Base-by-base conservation (phyloP, 352 stramenopile genomes). In the Phytophthora nicotianae region DNA sequence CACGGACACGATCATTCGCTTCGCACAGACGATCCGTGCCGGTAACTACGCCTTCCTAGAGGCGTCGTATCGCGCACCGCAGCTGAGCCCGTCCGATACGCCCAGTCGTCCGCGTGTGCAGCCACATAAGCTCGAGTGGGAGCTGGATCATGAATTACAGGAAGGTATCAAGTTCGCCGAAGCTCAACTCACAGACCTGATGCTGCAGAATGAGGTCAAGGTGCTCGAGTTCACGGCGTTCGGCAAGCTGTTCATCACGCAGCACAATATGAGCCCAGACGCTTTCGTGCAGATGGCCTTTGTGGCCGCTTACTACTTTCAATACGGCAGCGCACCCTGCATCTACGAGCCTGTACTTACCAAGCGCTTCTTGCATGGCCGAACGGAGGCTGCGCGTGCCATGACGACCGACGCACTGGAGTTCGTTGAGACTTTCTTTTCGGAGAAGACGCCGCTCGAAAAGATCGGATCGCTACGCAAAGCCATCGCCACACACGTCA, bases 271-370 rank as follows among this genome's bases (percentile, higher is more conserved):
- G 75, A 96, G 82, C 54, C 96, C 96, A 0, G 96, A 99, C 61
- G 96, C 93, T 20, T 98, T 98, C 68, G 95, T 98, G 47, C 96
- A 99, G 74, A 96, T 98, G 80, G 90, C 83, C 17, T 98, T 98
- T 51, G 78, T 98, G 27, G 79, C 96, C 8, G 95, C 93, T 27
- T 98, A 98, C 71, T 98, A 96, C 69, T 86, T 90, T 59, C 84
- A 93, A 38, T 98, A 98, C 69, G 96, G 96, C 46, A 72, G 64
- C 13, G 75, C 89, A 10, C 81, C 85, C 2, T 97, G 95, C 61
- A 84, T 93, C 32, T 98, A 99, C 66, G 96, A 99, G 67, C 94
- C 95, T 4, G 96, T 98, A 21, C 74, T 98, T 42, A 98, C 93
- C 8, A 99, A 99, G 75, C 69, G 71, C 13, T 99, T 98, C 68